Base-by-base conservation (phyloP, 2,329 filamentous ascomycete species). In the Fusarium coffeatum region DNA sequence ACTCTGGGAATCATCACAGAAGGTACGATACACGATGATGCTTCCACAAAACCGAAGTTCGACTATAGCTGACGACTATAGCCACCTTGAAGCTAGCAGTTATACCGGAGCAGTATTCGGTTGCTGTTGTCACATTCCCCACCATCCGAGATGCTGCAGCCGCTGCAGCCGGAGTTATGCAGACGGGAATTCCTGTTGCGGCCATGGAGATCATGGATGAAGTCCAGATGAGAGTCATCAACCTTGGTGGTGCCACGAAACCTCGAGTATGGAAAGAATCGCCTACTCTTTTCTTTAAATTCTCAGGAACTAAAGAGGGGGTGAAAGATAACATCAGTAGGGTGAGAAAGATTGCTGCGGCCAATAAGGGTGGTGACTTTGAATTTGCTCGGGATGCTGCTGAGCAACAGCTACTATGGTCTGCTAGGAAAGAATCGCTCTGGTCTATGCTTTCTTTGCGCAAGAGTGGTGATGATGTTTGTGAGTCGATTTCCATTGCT, bases 181-280 rank as follows among this genome's bases (percentile, higher is more conserved):
- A 92, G 72, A 86, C 89, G 1, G 92, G 90, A 0, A 84, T 94
- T 6, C 92, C 90, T 0, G 86, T 94, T 9, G 91, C 90, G 1
- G 91, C 91, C 6, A 91, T 94, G 88, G 93, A 96, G 80, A 89
- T 96, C 72, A 93, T 96, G 91, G 93, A 96, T 76, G 93, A 96
- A 61, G 91, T 95, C 6, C 92, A 94, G 79, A 96, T 96, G 93
- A 87, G 84, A 68, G 91, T 95, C 1, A 90, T 96, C 76, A 96
- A 96, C 80, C 84, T 89, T 55, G 88, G 90, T 13, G 90, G 91
- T 2, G 88, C 88, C 6, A 93, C 91, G 1, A 86, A 88, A 10
- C 90, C 89, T 18, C 82, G 87, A 8, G 87, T 88, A 45, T 95
- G 92, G 92, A 87, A 90, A 72, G 92, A 94, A 78, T 80, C 86